Evolutionary conservation across 345 rosid species (phyloP), one percentile per base, ranked within the genome.

Genomic region (Abelmoschus esculentus): DNA sequence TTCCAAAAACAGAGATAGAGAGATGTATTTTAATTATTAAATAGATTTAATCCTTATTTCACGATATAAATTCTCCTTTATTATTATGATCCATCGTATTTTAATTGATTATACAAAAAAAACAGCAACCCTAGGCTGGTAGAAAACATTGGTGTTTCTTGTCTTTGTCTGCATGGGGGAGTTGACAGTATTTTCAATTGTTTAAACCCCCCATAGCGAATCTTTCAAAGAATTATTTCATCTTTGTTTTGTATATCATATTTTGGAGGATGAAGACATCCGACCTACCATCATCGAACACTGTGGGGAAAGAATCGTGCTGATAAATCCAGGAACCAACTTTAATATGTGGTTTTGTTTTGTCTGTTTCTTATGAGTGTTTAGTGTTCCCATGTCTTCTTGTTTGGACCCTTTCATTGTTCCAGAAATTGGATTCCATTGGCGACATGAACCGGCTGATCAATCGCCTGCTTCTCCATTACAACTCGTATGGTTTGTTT

Each of bases 141-240:
- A 47, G 53, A 47, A 47, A 73, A 52, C 10, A 19, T 7, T 3
- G 6, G 58, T 36, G 15, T 66, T 63, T 42, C 49, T 68, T 72
- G 77, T 76, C 77, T 44, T 66, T 64, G 38, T 67, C 8, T 74
- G 77, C 85, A 70, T 70, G 77, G 68, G 83, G 80, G 46, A 71
- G 83, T 79, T 79, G 83, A 82, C 85, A 73, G 66, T 73, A 67
- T 47, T 47, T 32, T 50, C 0, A 28, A 19, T 63, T 79, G 55
- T 66, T 71, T 74, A 72, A 70, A n/a, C 9, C 49, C 52, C 52
- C 22, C 54, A 13, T 4, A 10, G 56, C 49, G 85, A 82, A 82
- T 82, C 85, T 79, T 79, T 79, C 79, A 70, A 71, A 74, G 69
- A 78, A 76, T 74, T 68, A 36, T 18, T 76, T 36, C 9, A 0